Evolutionary conservation across 768 basidiomycete species (phyloP), one percentile per base, ranked within the genome.

Genomic region (Xerocomellus intermedius): DNA sequence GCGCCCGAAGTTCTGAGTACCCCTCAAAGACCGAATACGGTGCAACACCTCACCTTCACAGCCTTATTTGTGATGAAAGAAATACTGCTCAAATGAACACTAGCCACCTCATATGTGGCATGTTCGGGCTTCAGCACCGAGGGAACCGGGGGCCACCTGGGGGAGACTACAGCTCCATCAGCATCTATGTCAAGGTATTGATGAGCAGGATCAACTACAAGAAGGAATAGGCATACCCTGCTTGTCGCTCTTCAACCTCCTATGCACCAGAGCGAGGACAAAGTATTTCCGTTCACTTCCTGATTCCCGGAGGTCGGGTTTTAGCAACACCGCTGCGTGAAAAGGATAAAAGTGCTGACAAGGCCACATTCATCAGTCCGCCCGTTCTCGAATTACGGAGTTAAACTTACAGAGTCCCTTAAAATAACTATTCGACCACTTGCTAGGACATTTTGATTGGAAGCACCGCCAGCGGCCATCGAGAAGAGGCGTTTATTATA

Each of bases 381-480:
- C 42, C 28, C 6, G 44, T 24, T 38, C 21, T 38, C 32, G 4
- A 22, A 21, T 22, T 8, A 26, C 24, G 10, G 44, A 55, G 6
- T 22, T n/a, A 32, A 38, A 68, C 86, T 64, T 72, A 97, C 96
- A 37, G 81, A 80, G 66, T 98, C 87, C 45, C 86, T 83, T 35
- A 99, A 74, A 35, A 98, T 70, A 3, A 98, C 83, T 19, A 98
- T 84, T 50, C 97, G 79, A 4, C 96, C 96, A 0, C 83, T 65
- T 16, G 75, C 69, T 43, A 98, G 71, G 6, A 82, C 71, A 73
- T 90, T 94, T 16, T 74, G 74, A 4, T 89, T 90, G 57, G 86
- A 84, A 26, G 81, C 78, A 54, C 86, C 80, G 19, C 69, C 67
- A 2, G 79, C 69, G 1, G 85, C 89, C 67, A 86, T 78, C 14